phyloP scores from a whole-genome alignment of 2,329 filamentous ascomycete species.

The Lasiodiplodia hormozganensis region DNA sequence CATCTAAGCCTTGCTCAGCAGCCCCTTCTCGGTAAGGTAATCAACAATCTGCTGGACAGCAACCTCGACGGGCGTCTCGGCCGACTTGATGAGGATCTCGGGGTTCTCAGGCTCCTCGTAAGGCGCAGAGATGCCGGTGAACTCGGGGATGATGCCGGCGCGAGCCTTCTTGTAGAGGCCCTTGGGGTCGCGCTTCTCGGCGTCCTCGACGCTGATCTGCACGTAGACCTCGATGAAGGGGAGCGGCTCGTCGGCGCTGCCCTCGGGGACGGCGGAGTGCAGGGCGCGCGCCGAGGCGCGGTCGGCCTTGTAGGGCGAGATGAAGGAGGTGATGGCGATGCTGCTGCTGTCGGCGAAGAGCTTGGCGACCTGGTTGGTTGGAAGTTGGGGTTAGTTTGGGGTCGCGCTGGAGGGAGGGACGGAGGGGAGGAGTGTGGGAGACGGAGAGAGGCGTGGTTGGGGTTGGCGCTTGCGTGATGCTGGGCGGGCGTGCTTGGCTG shows the following conservation, averaged over 20 bases:
- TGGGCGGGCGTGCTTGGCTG: slow-evolving; percentile 1
- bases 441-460: too few species aligned
- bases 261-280: slow-evolving; percentile 66
- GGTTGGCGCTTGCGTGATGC: background rate
- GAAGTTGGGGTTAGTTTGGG: background rate
- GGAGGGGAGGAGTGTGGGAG: background rate
- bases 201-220: slow-evolving; percentile 88
- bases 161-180: slow-evolving; percentile 97
- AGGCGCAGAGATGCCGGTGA: slow-evolving; percentile 92
- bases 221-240: slow-evolving; percentile 95
- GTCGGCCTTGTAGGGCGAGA: slow-evolving; percentile 91
- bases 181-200: slow-evolving; percentile 95
- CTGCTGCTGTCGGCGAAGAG: slow-evolving; percentile 91
- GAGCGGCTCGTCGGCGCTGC: slow-evolving; percentile 64
- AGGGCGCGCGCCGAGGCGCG: slow-evolving; percentile 80
- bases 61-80: slow-evolving; percentile 84
- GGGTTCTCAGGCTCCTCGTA: slow-evolving; percentile 89
- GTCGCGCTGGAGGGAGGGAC: background rate
- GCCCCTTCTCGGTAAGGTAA: slow-evolving; percentile 75
- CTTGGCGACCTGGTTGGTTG: slow-evolving; percentile 73
- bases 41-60: slow-evolving; percentile 83
- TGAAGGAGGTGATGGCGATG: slow-evolving; percentile 93
- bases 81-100: slow-evolving; percentile 86
- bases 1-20: slow-evolving; percentile 53
- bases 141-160: slow-evolving; percentile 93